phyloP scores from a whole-genome alignment of 768 basidiomycete species.

The Strobilomyces dryophilus region DNA sequence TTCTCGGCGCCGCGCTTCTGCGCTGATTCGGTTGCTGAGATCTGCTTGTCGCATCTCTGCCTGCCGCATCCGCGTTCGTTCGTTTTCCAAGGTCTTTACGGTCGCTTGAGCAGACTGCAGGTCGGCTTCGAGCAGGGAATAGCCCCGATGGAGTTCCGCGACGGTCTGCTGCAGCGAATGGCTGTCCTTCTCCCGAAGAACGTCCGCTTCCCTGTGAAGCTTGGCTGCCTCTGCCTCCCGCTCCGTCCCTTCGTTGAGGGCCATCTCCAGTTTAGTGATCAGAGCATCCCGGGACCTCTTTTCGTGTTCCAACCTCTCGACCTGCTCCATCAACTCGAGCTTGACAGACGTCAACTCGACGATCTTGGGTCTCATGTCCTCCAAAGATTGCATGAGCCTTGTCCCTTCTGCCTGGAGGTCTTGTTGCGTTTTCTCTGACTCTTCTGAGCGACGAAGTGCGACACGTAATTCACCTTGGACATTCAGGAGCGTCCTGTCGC shows the following conservation, averaged over 20 bases:
- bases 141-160: slow-evolving; percentile 59
- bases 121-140: slow-evolving; percentile 57
- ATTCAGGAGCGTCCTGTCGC: slow-evolving; percentile 54
- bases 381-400: slow-evolving; percentile 73
- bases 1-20: slow-evolving; percentile 42
- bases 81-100: slow-evolving; percentile 57
- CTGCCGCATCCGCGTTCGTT: slow-evolving; percentile 58
- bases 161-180: slow-evolving; percentile 44
- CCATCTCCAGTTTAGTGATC: slow-evolving; percentile 59
- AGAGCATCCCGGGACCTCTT: slow-evolving; percentile 51
- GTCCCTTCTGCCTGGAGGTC: slow-evolving; percentile 75
- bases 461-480: slow-evolving; percentile 62
- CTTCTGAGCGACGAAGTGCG: slow-evolving; percentile 65
- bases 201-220: slow-evolving; percentile 42
- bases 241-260: slow-evolving; percentile 51
- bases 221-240: slow-evolving; percentile 45
- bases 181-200: slow-evolving; percentile 51
- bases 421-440: slow-evolving; percentile 67
- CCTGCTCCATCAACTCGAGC: slow-evolving; percentile 62
- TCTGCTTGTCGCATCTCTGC: slow-evolving; percentile 51
- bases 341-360: slow-evolving; percentile 74
- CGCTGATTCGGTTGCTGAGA: slow-evolving; percentile 52
- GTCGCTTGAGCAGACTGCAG: slow-evolving; percentile 51
- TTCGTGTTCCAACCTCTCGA: slow-evolving; percentile 51
- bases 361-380: slow-evolving; percentile 84